Base-by-base conservation (phyloP, 805 yeast species). In the Yamadazyma phyllophila region DNA sequence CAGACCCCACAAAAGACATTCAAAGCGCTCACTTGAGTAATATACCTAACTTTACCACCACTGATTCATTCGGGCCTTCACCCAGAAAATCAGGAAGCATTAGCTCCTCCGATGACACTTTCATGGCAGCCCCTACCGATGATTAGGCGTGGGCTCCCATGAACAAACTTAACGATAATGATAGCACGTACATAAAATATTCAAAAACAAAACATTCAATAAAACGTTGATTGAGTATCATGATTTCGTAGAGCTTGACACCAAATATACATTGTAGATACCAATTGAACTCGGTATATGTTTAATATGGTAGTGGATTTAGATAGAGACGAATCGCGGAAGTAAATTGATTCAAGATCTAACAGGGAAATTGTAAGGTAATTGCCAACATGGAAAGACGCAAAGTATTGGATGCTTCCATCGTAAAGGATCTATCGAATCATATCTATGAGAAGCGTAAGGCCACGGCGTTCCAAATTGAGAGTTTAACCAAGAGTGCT, bases 401-500 rank as follows among this genome's bases (percentile, higher is more conserved):
- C 4, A 48, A 43, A 33, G 49, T 52, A 15, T 41, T 71, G 43
- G 76, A 69, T 42, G 54, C 61, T 26, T 56, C 69, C 7, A 55
- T 69, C 27, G 56, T 71, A 43, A 72, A 72, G 59, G 76, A 72
- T 47, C 58, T 72, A 13, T 70, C 74, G 49, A 71, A 72, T 48
- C 73, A 70, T 47, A 71, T 71, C 40, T 72, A 72, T 48, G 77
- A 72, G 51, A 72, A 72, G 47, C 62, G 77, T 35, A 72, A 72
- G 48, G 77, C 76, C 26, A 71, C 77, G 0, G 76, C 77, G 2
- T 71, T 80, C 48, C 89, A 85, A 55, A 69, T 88, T 29, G 98
- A 94, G 59, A 80, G 83, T 47, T 74, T 83, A 14, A 88, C 92
- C 24, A 83, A 89, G 46, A 78, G 83, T 36, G 81, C 86, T 15